A percentile compares a stretch with the other conserved stretches of the same genome.
phyloP scores from a whole-genome alignment of 2,329 filamentous ascomycete species.

The Microsporum canis region DNA sequence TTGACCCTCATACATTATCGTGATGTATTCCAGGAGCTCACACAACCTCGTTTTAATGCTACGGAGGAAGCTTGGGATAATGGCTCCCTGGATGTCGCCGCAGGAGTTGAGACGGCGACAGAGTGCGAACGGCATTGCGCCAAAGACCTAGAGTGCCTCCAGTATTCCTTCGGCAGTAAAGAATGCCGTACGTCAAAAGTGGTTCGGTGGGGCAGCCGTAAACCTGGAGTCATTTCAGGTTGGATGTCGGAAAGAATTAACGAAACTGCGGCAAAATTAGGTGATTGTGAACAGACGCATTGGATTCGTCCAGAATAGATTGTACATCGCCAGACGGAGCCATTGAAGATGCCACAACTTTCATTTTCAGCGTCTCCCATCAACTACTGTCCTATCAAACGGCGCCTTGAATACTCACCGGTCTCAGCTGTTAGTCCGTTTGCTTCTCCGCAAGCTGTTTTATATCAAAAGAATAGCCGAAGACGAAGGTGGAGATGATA shows the following conservation, averaged over 20 bases:
- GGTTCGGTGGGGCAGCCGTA: not conserved
- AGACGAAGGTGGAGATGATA: too few species aligned
- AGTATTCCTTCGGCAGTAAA: conserved; percentile 8
- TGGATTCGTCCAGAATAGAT: conserved; percentile 8
- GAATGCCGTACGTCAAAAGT: conserved; percentile 10
- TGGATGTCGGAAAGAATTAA: conserved; percentile 11
- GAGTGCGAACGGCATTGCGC: conserved; percentile 7
- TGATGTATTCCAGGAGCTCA: conserved; percentile 10
- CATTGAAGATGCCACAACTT: too few species aligned
- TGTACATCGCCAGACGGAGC: not conserved
- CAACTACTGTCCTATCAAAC: too few species aligned
- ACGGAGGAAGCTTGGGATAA: conserved; percentile 11
- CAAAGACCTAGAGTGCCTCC: conserved; percentile 7
- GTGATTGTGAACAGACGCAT: conserved; percentile 6
- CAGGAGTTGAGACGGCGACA: not conserved
- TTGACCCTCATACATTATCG: conserved; percentile 4
- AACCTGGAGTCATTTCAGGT: conserved; percentile 6
- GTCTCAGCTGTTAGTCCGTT: too few species aligned
- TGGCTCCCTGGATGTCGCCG: conserved; percentile 4
- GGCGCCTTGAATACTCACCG: too few species aligned
- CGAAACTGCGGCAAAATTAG: not conserved
- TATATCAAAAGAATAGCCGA: too few species aligned
- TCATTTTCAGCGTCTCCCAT: too few species aligned
- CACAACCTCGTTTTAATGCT: conserved; percentile 3
- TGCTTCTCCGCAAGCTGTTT: too few species aligned